These are phyloP conservation scores for Cutaneotrichosporon sp. DNA, from an alignment of 1,284 basidiomycete species.

Conservation along the genomic window DNA sequence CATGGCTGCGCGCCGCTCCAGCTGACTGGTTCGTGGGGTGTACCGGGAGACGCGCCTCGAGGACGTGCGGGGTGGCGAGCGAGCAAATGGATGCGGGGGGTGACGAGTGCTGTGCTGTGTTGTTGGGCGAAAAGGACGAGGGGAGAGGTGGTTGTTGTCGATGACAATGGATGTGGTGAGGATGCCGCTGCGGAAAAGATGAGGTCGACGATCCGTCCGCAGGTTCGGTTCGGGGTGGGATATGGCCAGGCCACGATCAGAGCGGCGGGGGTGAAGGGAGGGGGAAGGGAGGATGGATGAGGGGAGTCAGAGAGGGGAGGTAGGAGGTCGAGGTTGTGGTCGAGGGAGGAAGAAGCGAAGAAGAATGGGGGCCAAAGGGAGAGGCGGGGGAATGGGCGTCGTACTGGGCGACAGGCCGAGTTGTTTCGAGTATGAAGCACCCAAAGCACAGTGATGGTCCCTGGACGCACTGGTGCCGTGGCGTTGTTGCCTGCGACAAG, in stretches of 20 bases:
- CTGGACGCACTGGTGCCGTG: neutral
- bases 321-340: neutral
- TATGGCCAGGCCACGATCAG: neutral
- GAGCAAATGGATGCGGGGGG: neutral
- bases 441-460: neutral
- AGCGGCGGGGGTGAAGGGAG: neutral
- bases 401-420: neutral
- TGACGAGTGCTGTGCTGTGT: neutral
- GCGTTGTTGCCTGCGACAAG: neutral
- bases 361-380: neutral
- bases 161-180: neutral
- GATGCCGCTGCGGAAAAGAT: neutral
- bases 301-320: neutral
- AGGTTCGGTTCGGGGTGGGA: neutral
- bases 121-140: neutral
- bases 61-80: neutral
- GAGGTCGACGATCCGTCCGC: neutral
- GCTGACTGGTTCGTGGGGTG: neutral
- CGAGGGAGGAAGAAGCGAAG: neutral
- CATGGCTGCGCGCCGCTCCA: slow-evolving; percentile 9
- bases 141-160: neutral
- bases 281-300: neutral
- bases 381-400: neutral
- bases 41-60: neutral
- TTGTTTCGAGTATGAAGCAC: neutral